Evolutionary conservation across 495 filamentous ascomycete genomes (phyloP).

Genomic region (Penicillium macrosclerotiorum): DNA sequence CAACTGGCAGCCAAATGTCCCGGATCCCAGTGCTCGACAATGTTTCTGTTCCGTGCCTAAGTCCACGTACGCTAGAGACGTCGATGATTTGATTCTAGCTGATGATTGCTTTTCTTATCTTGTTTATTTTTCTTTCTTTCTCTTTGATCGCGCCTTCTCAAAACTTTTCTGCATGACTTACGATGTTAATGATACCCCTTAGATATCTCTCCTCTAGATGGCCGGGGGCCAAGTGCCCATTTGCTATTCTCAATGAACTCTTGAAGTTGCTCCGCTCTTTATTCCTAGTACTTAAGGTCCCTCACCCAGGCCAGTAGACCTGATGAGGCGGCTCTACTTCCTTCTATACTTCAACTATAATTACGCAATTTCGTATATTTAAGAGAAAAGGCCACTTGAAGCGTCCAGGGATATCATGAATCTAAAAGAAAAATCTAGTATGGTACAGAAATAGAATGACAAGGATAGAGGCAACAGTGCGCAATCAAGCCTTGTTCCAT

Average conservation of each 20-base stretch:
- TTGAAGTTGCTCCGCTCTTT: not conserved
- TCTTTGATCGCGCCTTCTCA: not conserved
- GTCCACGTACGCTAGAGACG: conserved; percentile 21
- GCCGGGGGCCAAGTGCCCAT: conserved; percentile 3
- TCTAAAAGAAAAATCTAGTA: conserved; percentile 17
- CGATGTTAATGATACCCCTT: conserved; percentile 34
- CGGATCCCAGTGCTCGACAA: conserved; percentile 20
- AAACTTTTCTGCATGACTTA: conserved; percentile 21
- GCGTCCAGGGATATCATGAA: conserved; percentile 33
- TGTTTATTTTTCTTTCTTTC: not conserved
- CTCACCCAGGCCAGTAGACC: too few species aligned
- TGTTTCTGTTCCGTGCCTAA: conserved; percentile 18
- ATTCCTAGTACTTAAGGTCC: too few species aligned
- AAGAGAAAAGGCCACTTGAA: too few species aligned
- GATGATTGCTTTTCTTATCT: not conserved
- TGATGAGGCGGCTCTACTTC: too few species aligned
- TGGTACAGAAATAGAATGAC: conserved; percentile 15
- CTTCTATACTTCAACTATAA: too few species aligned
- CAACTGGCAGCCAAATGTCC: conserved; percentile 5
- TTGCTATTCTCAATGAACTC: conserved; percentile 4
- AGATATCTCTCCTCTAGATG: conserved; percentile 17
- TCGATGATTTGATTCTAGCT: conserved; percentile 20
- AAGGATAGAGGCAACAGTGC: not conserved
- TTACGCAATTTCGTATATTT: too few species aligned
- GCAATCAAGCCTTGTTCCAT: conserved; percentile 56